These are phyloP conservation scores for Coffea canephora DNA, from an alignment of 257 asterid genomes.

Conservation along the genomic window DNA sequence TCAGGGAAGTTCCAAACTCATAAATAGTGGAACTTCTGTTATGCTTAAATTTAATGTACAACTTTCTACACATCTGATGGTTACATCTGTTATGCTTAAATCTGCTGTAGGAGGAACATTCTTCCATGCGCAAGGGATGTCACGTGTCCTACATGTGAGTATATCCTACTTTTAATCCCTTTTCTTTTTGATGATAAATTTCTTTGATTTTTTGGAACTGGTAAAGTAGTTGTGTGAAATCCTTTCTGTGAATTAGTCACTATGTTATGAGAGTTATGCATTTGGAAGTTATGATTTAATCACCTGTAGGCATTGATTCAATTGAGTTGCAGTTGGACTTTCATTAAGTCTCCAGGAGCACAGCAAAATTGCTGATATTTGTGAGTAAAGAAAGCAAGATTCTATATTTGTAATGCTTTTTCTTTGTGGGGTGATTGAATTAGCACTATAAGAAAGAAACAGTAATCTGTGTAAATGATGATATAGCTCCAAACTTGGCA, in stretches of 20 bases:
- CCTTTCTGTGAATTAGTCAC: not conserved
- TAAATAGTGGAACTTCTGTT: not conserved
- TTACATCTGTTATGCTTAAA: slow-evolving; percentile 22
- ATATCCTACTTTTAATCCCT: not conserved
- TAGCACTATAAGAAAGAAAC: not conserved
- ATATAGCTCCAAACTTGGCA: not conserved
- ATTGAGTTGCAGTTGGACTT: not conserved
- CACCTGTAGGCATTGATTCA: not conserved
- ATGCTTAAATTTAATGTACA: not conserved
- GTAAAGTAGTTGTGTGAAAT: not conserved
- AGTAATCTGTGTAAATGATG: not conserved
- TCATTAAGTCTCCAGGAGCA: not conserved
- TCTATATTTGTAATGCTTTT: not conserved
- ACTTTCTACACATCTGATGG: slow-evolving; percentile 4
- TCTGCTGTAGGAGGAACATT: slow-evolving; percentile 33
- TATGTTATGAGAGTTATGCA: not conserved
- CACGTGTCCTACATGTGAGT: slow-evolving; percentile 43
- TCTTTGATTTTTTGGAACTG: too few species aligned
- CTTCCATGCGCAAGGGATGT: slow-evolving; percentile 37
- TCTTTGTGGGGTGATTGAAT: not conserved
- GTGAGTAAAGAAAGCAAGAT: not conserved
- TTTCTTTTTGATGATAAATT: not conserved
- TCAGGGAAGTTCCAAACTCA: not conserved
- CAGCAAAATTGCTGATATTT: not conserved
- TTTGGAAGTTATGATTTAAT: not conserved